Evolutionary conservation across 306 rosid species (phyloP).

Genomic region (Hippophae rhamnoides): DNA sequence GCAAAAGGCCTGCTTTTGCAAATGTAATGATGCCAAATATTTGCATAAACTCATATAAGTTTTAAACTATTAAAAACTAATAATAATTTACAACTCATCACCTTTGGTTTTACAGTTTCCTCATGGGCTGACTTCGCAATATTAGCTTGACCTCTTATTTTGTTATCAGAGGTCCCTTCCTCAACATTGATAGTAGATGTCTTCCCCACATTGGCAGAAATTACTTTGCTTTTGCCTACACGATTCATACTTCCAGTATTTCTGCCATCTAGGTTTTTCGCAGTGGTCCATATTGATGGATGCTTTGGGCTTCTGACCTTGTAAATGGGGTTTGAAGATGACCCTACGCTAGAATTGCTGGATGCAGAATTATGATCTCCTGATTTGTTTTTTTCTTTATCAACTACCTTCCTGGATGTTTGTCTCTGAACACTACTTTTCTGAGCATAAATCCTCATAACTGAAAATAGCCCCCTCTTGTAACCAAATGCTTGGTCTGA

Average conservation of each 20-base stretch:
- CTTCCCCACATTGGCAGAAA: slow-evolving; percentile 20
- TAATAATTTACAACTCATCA: slow-evolving; percentile 22
- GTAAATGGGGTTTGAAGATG: slow-evolving; percentile 47
- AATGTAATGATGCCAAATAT: too few species aligned
- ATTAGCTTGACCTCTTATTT: slow-evolving; percentile 17
- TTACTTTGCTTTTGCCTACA: slow-evolving; percentile 27
- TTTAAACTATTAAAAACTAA: neutral
- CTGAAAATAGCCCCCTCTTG: slow-evolving; percentile 28
- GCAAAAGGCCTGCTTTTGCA: too few species aligned
- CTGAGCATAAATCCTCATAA: slow-evolving; percentile 33
- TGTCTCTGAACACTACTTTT: slow-evolving; percentile 35
- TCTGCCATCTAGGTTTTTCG: slow-evolving; percentile 26
- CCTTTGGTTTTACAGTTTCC: slow-evolving; percentile 50
- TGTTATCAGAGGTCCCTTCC: slow-evolving; percentile 22
- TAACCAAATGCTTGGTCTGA: slow-evolving; percentile 29
- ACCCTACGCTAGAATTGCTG: slow-evolving; percentile 63
- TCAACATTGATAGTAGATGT: slow-evolving; percentile 19
- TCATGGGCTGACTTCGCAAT: slow-evolving; percentile 22
- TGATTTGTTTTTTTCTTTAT: slow-evolving; percentile 27
- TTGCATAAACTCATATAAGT: too few species aligned
- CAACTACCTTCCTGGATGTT: slow-evolving; percentile 35
- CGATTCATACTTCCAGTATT: slow-evolving; percentile 24
- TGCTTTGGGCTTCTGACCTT: slow-evolving; percentile 26
- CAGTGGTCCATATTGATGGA: slow-evolving; percentile 22
- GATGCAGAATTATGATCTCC: slow-evolving; percentile 51